Base-by-base conservation (phyloP, 306 rosid genomes). In the Calophaca sinica region DNA sequence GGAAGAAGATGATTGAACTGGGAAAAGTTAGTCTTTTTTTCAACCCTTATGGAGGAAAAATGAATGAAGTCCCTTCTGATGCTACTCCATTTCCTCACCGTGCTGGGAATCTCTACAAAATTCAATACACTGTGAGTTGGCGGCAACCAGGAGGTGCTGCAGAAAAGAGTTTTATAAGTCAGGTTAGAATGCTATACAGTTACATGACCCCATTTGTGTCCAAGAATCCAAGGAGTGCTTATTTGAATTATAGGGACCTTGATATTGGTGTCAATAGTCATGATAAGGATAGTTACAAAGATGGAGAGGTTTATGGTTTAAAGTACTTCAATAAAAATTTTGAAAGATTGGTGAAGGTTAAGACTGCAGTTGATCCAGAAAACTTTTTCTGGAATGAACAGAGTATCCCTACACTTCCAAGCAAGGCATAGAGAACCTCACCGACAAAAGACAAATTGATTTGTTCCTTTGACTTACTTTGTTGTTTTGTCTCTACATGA, bases 1-100 rank as follows among this genome's bases (percentile, higher is more conserved):
- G 81, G 80, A 78, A 85, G 62, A 87, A 58, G 75, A 82, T 90
- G 84, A 80, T 78, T 35, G 88, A 83, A 9, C 32, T 87, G 10
- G 96, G 96, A 0, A 88, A 88, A 73, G 78, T 68, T 8, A 87
- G 76, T 2, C 45, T 92, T 71, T 89, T 83, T 28, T 89, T 92
- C 88, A 92, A 92, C 28, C 96, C 97, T 0, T 92, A 92, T 53
- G 96, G 97, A 2, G 97, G 97, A n/a, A 77, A 70, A 81, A 92
- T 89, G 97, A 82, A 61, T 11, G 80, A 72, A 63, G 72, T 92
- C 2, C 6, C 90, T 1, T 75, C 76, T 0, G 69, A 80, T 6
- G 96, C 82, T 7, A 81, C 93, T 0, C 90, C 97, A 0, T 92
- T 92, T 59, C 93, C 97, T 14, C 96, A 92, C 79, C 84, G 91